Evolutionary conservation across 257 asterid species (phyloP), one percentile per base, ranked within the genome.

Genomic region (Buddleja alternifolia): DNA sequence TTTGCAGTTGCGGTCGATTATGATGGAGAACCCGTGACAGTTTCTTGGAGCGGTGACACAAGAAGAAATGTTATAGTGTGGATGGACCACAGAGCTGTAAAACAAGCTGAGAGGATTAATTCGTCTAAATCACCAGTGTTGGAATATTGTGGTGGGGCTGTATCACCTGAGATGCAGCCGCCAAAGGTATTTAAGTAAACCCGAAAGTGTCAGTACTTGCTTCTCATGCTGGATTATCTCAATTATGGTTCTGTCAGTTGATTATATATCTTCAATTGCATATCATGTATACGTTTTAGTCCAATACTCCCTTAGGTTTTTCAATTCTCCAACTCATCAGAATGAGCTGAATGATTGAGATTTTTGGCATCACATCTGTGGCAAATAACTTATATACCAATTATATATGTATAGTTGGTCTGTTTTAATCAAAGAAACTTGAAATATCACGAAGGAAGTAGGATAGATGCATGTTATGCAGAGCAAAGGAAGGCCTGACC

Each of bases 81-180:
- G 99, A 93, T 93, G 99, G 99, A 93, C 80, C 99, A 93, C 73
- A 83, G 99, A 81, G 97, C 99, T 80, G 96, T 91, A 58, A 81
- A 85, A 60, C 97, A 93, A 77, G 93, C 97, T 51, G 96, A 93
- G 71, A 80, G 83, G 76, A 93, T 93, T 54, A 93, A 88, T 73
- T 85, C 95, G 62, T 87, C 84, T 36, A 93, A 90, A 47, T 85
- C 99, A 16, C 95, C 99, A 5, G 99, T 90, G 23, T 63, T 90
- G 75, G 95, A 93, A 71, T 93, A 93, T 63, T 93, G 99, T 72
- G 99, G 99, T 53, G 99, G 99, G 60, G 90, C 93, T 47, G 93
- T 93, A 57, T 93, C 86, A 42, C 99, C 99, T 7, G 99, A 93
- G 80, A 89, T 89, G 99, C 81, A 90, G 79, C 96, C 96, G 68